Evolutionary conservation across 176 grass and related monocot genomes (phyloP).

Genomic region (Chrysopogon serrulatus): DNA sequence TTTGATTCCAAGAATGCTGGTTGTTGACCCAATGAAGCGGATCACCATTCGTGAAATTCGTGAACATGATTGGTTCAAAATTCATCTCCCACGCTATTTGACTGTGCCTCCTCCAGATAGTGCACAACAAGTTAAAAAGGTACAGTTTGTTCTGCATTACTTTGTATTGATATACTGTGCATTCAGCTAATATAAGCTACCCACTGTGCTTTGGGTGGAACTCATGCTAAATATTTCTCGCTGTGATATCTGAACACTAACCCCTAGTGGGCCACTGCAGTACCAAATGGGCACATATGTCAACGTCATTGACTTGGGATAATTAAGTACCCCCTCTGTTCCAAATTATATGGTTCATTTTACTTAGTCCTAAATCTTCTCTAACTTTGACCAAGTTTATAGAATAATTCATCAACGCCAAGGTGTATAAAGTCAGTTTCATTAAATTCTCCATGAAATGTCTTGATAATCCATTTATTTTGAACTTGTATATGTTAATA

Average conservation of each 20-base stretch:
- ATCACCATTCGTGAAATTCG: conserved; percentile 70
- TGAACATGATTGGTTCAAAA: conserved; percentile 66
- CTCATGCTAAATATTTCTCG: not conserved
- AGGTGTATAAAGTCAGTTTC: not conserved
- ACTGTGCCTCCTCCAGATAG: conserved; percentile 69
- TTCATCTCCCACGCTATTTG: conserved; percentile 59
- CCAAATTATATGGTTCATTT: not conserved
- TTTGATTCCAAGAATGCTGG: conserved; percentile 73
- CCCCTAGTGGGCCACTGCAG: not conserved
- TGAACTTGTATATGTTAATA: not conserved
- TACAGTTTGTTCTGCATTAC: not conserved
- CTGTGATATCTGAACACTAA: not conserved
- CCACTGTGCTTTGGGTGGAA: not conserved
- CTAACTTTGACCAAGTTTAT: not conserved
- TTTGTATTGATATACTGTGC: not conserved
- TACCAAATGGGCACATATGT: not conserved
- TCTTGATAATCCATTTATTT: not conserved
- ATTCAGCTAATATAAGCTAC: not conserved
- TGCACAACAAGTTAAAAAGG: conserved; percentile 68
- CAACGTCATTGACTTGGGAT: not conserved
- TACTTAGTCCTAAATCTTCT: not conserved
- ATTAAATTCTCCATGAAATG: not conserved
- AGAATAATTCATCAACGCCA: not conserved
- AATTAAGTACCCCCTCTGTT: not conserved
- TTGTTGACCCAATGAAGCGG: conserved; percentile 73